A percentile compares a stretch with the other conserved stretches of the same genome.
Evolutionary conservation across 2,329 filamentous ascomycete genomes (phyloP).

Genomic region (Exophiala phaeomuriformis): DNA sequence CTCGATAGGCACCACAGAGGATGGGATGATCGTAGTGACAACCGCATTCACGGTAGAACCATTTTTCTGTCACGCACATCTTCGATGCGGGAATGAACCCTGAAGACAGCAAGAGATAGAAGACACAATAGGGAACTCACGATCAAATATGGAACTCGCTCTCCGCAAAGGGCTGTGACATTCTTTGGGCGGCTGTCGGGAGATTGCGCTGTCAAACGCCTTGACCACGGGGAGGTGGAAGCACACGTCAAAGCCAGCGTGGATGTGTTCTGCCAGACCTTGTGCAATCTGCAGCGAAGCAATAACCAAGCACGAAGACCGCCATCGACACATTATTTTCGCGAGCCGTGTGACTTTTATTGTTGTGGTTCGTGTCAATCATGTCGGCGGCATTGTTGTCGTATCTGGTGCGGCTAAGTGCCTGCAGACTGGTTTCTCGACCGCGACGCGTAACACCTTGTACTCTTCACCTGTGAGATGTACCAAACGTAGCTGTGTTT

Average conservation of each 20-base stretch:
- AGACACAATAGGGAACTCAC: not conserved
- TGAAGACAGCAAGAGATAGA: not conserved
- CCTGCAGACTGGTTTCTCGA: constrained; percentile 12
- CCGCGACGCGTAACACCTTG: constrained; percentile 5
- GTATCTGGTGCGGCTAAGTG: constrained; percentile 7
- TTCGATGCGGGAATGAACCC: not conserved
- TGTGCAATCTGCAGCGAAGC: constrained; percentile 1
- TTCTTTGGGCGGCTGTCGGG: constrained; percentile 5
- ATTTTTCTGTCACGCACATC: constrained; percentile 26
- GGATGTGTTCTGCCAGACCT: constrained; percentile 8
- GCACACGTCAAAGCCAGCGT: constrained; percentile 9
- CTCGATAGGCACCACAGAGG: constrained; percentile 11
- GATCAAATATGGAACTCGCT: not conserved
- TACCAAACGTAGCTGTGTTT: not conserved
- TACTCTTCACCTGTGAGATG: not conserved
- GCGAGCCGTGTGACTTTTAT: constrained; percentile 1
- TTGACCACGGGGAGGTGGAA: constrained; percentile 10
- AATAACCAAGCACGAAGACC: not conserved
- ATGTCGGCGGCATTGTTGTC: not conserved
- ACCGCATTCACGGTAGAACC: constrained; percentile 26
- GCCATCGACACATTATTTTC: not conserved
- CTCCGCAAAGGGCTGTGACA: constrained; percentile 9
- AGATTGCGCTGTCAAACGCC: constrained; percentile 10
- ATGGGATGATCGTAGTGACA: constrained; percentile 21
- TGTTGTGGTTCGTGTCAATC: constrained; percentile 1